Base-by-base conservation (phyloP, 2,329 filamentous ascomycete species). In the Hypocreales sp. region DNA sequence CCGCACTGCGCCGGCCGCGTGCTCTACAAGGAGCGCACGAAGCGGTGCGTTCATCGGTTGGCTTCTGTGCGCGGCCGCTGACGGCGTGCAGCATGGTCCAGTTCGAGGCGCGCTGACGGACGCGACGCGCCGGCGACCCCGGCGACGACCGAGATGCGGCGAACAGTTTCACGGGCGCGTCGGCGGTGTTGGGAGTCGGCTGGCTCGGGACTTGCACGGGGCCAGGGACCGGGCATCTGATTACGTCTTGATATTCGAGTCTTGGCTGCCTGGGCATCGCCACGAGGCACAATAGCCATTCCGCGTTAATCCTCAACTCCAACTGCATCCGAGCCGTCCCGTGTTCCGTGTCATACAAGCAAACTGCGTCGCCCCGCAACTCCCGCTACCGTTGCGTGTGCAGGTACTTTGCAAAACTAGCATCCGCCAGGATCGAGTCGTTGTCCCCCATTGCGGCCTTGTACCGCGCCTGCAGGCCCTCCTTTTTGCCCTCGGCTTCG, bases 21-120 rank as follows among this genome's bases (percentile, higher is more conserved):
- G 35, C 59, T 98, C 40, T 95, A 95, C 60, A 98, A 98, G 71
- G 82, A 94, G 70, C 63, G 90, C 48, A 98, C 90, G 24, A 94
- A 92, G 67, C 73, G 90, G 90, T 94, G 52, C 56, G 78, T 59
- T 33, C 27, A 17, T 27, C 24, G 6, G 4, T 5, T 16, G 4
- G 8, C 21, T n/a, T 12, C 21, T 12, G 9, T 12, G 20, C 15
- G 21, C 18, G 7, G 9, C 23, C 15, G 17, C 15, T 5, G 15
- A 20, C 13, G 9, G 14, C 7, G 7, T 9, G 22, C 9, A 92
- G 87, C 48, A 94, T 95, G 86, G 86, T 95, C 27, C 90, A 98
- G 59, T 95, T 98, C 47, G 86, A 98, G 64, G 90, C 90, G 27
- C 72, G 87, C 57, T 95, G 35, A 27, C 15, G 25, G 16, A 20